Percentiles rank a stretch among this genome's conserved stretches.
phyloP scores from a whole-genome alignment of 257 asterid species.

The Ballota nigra region DNA sequence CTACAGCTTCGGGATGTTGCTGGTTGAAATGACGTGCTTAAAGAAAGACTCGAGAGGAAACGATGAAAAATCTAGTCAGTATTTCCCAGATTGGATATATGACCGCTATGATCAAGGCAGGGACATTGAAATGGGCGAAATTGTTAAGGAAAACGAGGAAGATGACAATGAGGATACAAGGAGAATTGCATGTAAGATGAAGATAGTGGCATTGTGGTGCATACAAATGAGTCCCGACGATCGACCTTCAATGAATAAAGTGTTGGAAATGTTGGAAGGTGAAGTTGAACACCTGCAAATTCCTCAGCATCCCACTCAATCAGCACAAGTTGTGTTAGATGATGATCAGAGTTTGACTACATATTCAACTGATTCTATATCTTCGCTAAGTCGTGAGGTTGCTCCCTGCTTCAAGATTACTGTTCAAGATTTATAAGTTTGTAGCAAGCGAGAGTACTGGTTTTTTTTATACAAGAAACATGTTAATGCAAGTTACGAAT shows the following conservation, averaged over 20 bases:
- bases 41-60: background rate
- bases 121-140: background rate
- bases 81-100: background rate
- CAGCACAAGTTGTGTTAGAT: background rate
- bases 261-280: conserved; percentile 36
- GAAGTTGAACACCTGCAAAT: conserved; percentile 22
- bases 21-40: background rate
- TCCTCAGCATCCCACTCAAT: conserved; percentile 17
- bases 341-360: background rate
- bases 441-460: background rate
- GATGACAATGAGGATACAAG: background rate
- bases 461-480: background rate
- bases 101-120: background rate
- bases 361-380: background rate
- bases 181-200: conserved; percentile 25
- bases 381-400: background rate
- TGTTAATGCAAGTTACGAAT: background rate
- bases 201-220: conserved; percentile 24
- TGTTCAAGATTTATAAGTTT: background rate
- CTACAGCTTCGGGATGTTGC: background rate
- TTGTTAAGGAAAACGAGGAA: background rate
- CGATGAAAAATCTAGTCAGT: background rate
- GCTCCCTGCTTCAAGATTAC: background rate
- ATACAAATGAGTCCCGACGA: conserved; percentile 24
- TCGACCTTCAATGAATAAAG: conserved; percentile 41